Base-by-base conservation (phyloP, 2,329 filamentous ascomycete genomes). In the Ustulina deusta region DNA sequence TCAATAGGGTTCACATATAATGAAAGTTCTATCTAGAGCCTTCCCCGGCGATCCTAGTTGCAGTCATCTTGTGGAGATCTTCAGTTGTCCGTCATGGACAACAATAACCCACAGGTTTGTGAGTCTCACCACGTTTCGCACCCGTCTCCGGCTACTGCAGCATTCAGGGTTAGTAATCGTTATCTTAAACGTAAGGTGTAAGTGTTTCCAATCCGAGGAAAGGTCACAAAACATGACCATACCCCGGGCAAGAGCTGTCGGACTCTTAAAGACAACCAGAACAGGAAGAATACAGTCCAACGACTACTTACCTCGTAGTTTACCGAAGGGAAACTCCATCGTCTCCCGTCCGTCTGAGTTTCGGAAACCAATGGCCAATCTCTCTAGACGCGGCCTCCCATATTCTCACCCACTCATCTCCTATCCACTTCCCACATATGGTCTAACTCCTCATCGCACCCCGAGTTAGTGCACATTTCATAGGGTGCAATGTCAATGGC, bases 261-360 rank as follows among this genome's bases (percentile, higher is more conserved):
- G 29, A 32, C 22, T 46, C n/a, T 20, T 20, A 11, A 40, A 46
- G 25, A 48, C 36, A 13, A 58, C 10, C 15, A 29, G 20, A 20
- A 20, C 36, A 56, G 44, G 22, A 55, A 60, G 27, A 36, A 7
- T 34, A 44, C 10, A 11, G 2, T 57, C 5, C 27, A 22, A 34
- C 55, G 32, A 34, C 38, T 44, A 22, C 42, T 44, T n/a, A 13
- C 44, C 58, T 48, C 40, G 48, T 61, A 64, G 20, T 29, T 48
- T 29, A 71, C 17, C 15, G 60, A 64, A 51, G 72, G 72, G 46
- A 72, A 66, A 46, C 72, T 73, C 32, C 46, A 60, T 9, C 63
- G 58, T 59, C 60, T 67, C 36, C 48, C 17, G 20, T 34, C 59
- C 9, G 7, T 27, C 22, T n/a, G 5, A 52, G 22, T 61, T 20